phyloP scores from a whole-genome alignment of 169 alveolate genomes.

The Plasmodium gaboni region DNA sequence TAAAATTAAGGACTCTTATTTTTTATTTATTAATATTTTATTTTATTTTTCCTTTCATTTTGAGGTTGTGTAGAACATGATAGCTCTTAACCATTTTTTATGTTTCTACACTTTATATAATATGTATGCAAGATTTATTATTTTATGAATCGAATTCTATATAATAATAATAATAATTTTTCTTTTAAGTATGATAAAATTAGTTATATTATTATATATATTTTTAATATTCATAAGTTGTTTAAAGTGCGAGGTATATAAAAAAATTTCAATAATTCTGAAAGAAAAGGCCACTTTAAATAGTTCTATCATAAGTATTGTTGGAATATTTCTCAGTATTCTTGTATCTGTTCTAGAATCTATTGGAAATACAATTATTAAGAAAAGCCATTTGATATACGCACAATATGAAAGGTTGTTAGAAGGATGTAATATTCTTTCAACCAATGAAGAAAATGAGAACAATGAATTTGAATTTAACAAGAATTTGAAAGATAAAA shows the following conservation, averaged over 20 bases:
- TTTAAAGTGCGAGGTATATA: neutral
- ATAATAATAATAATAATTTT: too few relatives aligned
- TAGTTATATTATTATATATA: too few relatives aligned
- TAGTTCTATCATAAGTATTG: neutral
- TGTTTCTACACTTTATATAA: too few relatives aligned
- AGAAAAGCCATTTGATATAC: constrained; percentile 35
- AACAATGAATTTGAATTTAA: neutral
- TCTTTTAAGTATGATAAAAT: too few relatives aligned
- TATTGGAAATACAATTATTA: constrained; percentile 22
- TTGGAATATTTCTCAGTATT: constrained; percentile 27
- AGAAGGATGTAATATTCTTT: neutral
- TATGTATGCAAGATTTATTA: too few relatives aligned
- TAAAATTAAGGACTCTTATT: too few relatives aligned
- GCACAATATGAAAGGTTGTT: constrained; percentile 29
- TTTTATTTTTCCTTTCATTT: too few relatives aligned
- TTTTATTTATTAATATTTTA: too few relatives aligned
- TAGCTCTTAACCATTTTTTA: too few relatives aligned
- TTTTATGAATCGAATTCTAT: too few relatives aligned
- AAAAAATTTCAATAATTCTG: neutral
- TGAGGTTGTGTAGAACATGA: too few relatives aligned
- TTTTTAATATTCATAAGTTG: constrained; percentile 1
- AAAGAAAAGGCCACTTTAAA: constrained; percentile 4
- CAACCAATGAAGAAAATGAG: neutral
- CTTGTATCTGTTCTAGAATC: constrained; percentile 19
- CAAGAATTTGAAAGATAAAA: neutral